Evolutionary conservation across 331 rosid genomes (phyloP).

Genomic region (Rosa hybrid): DNA sequence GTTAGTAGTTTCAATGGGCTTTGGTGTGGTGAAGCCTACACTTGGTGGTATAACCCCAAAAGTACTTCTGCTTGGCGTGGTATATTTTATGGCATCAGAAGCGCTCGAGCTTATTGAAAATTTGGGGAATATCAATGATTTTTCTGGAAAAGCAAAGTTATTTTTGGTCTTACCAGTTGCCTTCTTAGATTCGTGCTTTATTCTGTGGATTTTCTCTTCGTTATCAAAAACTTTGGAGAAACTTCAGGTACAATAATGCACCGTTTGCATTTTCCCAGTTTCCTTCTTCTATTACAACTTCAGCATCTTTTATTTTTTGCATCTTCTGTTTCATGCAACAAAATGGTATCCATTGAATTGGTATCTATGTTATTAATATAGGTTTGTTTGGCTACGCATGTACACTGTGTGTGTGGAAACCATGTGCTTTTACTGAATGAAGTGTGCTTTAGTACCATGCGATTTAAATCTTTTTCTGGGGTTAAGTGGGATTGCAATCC

Average conservation of each 20-base stretch:
- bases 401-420: background rate
- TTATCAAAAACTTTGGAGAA: conserved; percentile 86
- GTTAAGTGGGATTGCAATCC: background rate
- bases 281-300: conserved; percentile 2
- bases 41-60: conserved; percentile 67
- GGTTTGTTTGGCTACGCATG: background rate
- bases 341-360: background rate
- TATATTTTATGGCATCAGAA: conserved; percentile 73
- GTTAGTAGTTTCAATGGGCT: conserved; percentile 95
- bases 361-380: background rate
- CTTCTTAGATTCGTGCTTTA: conserved; percentile 79
- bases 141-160: conserved; percentile 74
- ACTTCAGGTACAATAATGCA: conserved; percentile 57
- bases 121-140: conserved; percentile 87
- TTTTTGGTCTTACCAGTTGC: conserved; percentile 83
- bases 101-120: conserved; percentile 89
- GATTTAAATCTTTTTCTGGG: background rate
- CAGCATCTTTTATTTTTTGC: background rate
- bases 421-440: background rate
- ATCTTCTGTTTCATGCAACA: background rate
- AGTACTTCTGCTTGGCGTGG: conserved; percentile 62
- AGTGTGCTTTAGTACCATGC: background rate
- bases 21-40: conserved; percentile 77
- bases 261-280: conserved; percentile 8
- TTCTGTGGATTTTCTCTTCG: conserved; percentile 90